phyloP scores from a whole-genome alignment of 805 yeast species.

The Pichia rugopelliculosa region DNA sequence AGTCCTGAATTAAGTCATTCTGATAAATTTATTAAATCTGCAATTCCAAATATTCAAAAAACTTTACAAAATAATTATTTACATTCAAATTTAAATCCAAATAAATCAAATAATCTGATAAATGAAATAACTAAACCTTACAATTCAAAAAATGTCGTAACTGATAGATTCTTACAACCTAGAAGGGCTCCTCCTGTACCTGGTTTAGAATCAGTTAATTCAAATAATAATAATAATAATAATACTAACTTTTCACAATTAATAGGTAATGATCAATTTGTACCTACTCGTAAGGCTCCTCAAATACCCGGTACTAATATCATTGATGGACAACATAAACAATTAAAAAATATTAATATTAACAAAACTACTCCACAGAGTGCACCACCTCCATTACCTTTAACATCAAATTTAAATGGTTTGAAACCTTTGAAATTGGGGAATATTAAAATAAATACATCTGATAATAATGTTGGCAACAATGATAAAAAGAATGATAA shows the following conservation, averaged over 20 bases:
- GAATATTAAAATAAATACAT: constrained; percentile 2
- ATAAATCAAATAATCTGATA: constrained; percentile 12
- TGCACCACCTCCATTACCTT: constrained; percentile 4
- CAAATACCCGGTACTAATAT: constrained; percentile 8
- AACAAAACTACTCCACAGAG: background rate
- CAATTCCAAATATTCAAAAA: constrained; percentile 1
- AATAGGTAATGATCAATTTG: constrained; percentile 12
- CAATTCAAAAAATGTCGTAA: constrained; percentile 5
- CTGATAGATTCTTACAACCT: constrained; percentile 25
- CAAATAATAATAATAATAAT: background rate
- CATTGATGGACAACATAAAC: background rate
- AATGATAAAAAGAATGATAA: background rate
- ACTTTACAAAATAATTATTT: background rate
- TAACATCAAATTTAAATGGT: background rate
- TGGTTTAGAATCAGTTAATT: background rate
- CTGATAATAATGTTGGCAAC: background rate
- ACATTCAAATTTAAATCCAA: background rate
- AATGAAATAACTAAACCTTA: constrained; percentile 29
- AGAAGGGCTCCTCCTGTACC: constrained; percentile 32
- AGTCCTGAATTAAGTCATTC: constrained; percentile 32
- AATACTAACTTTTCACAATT: background rate
- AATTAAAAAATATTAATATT: background rate
- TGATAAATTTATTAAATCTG: constrained; percentile 3
- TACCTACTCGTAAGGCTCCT: constrained; percentile 38
- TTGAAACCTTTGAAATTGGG: constrained; percentile 1